Percentiles rank a stretch among this genome's conserved stretches.
These are phyloP conservation scores for Aegilops sharonensis DNA, from an alignment of 176 grass and related monocot species.

Conservation along the genomic window DNA sequence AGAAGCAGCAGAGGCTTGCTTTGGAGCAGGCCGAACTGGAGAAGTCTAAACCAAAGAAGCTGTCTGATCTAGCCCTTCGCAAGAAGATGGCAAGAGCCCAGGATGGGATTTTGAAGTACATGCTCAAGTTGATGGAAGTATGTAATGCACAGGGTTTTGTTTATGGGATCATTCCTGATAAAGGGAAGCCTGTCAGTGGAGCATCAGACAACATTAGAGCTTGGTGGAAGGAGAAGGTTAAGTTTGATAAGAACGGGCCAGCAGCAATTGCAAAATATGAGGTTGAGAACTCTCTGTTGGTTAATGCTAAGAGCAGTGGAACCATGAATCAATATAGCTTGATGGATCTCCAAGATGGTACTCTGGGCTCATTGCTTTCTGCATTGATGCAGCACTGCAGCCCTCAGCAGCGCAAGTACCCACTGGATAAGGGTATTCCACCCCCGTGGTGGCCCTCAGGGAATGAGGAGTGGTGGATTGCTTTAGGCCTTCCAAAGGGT, in stretches of 20 bases:
- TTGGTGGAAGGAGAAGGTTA: constrained; percentile 66
- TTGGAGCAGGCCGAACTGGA: constrained; percentile 29
- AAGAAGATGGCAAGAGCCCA: constrained; percentile 90
- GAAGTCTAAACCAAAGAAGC: constrained; percentile 51
- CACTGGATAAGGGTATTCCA: constrained; percentile 42
- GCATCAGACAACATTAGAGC: constrained; percentile 55
- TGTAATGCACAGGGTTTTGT: constrained; percentile 50
- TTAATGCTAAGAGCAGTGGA: neutral
- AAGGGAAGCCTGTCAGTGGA: constrained; percentile 52
- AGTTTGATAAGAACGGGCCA: constrained; percentile 57
- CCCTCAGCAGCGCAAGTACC: constrained; percentile 58
- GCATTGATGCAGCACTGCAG: constrained; percentile 54
- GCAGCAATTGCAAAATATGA: constrained; percentile 44
- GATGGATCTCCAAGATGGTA: constrained; percentile 57
- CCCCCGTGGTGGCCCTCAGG: constrained; percentile 71
- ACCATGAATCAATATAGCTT: constrained; percentile 25
- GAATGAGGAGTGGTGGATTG: constrained; percentile 54
- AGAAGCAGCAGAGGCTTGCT: constrained; percentile 54
- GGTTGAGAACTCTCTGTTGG: constrained; percentile 29
- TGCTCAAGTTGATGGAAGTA: constrained; percentile 77
- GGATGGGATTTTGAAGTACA: constrained; percentile 92
- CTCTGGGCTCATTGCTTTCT: constrained; percentile 61
- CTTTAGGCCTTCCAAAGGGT: constrained; percentile 31
- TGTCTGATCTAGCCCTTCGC: constrained; percentile 71
- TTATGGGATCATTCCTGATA: constrained; percentile 45